Evolutionary conservation across 768 basidiomycete genomes (phyloP).

Genomic region (Zangia roseola): DNA sequence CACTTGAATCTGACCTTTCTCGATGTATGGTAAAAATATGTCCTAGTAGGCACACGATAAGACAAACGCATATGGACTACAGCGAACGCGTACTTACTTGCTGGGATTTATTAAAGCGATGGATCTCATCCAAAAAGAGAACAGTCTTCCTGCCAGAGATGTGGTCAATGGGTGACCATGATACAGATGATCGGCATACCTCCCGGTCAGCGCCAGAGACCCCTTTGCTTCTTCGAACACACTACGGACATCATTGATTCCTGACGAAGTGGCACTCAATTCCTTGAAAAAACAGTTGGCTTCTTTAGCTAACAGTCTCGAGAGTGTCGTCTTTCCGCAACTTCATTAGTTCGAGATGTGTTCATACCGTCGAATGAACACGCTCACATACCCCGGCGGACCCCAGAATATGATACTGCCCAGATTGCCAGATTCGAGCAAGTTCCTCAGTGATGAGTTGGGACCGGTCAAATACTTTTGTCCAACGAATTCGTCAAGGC

Average conservation of each 20-base stretch:
- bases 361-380: not conserved
- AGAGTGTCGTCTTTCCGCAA: slow-evolving; percentile 76
- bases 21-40: slow-evolving; percentile 78
- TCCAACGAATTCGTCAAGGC: slow-evolving; percentile 67
- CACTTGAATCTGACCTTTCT: slow-evolving; percentile 73
- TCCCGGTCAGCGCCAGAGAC: slow-evolving; percentile 60
- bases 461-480: slow-evolving; percentile 62
- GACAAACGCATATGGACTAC: not conserved
- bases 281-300: slow-evolving; percentile 69
- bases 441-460: slow-evolving; percentile 53
- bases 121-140: slow-evolving; percentile 83
- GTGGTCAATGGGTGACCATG: not conserved
- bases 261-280: slow-evolving; percentile 68
- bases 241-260: slow-evolving; percentile 68
- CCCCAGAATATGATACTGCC: slow-evolving; percentile 75
- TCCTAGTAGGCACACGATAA: slow-evolving; percentile 49
- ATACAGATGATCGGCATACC: slow-evolving; percentile 35
- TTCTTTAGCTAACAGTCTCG: slow-evolving; percentile 62
- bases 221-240: slow-evolving; percentile 77
- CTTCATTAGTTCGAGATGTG: slow-evolving; percentile 28
- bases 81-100: slow-evolving; percentile 50
- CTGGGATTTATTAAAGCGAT: slow-evolving; percentile 71
- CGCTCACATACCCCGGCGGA: slow-evolving; percentile 56
- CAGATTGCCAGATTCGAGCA: slow-evolving; percentile 48
- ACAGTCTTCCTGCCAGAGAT: slow-evolving; percentile 55